Percentiles rank a stretch among this genome's conserved stretches.
These are phyloP conservation scores for Ascochyta pisi DNA, from an alignment of 2,329 filamentous ascomycete species.

Conservation along the genomic window DNA sequence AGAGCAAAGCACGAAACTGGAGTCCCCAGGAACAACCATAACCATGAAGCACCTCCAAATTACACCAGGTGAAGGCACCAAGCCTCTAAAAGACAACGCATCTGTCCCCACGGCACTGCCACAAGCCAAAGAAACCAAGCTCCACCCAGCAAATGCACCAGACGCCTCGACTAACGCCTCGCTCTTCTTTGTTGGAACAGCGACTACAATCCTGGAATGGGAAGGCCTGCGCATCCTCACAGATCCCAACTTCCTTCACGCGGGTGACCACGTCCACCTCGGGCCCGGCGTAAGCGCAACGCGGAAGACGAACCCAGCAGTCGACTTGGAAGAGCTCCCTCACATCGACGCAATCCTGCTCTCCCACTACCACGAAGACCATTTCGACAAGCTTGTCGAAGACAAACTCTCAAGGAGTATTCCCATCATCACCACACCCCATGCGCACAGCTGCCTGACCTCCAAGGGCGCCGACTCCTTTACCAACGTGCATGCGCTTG, in stretches of 20 bases:
- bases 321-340: conserved; percentile 66
- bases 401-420: conserved; percentile 59
- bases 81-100: conserved; percentile 51
- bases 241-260: conserved; percentile 64
- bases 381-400: conserved; percentile 63
- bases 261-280: conserved; percentile 70
- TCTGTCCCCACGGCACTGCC: conserved; percentile 48
- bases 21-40: not conserved
- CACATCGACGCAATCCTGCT: conserved; percentile 66
- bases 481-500: conserved; percentile 61
- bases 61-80: conserved; percentile 45
- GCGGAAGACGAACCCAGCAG: conserved; percentile 64
- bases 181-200: conserved; percentile 63
- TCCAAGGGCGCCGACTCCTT: conserved; percentile 59
- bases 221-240: conserved; percentile 62
- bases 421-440: conserved; percentile 69
- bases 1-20: not conserved
- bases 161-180: conserved; percentile 51
- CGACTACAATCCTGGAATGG: conserved; percentile 64
- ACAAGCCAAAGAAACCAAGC: conserved; percentile 53
- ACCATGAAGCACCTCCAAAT: conserved; percentile 52
- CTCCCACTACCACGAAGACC: conserved; percentile 69
- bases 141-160: conserved; percentile 50
- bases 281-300: conserved; percentile 66
- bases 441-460: conserved; percentile 63